phyloP scores from a whole-genome alignment of 169 alveolate species.

The Plasmodium fragile region DNA sequence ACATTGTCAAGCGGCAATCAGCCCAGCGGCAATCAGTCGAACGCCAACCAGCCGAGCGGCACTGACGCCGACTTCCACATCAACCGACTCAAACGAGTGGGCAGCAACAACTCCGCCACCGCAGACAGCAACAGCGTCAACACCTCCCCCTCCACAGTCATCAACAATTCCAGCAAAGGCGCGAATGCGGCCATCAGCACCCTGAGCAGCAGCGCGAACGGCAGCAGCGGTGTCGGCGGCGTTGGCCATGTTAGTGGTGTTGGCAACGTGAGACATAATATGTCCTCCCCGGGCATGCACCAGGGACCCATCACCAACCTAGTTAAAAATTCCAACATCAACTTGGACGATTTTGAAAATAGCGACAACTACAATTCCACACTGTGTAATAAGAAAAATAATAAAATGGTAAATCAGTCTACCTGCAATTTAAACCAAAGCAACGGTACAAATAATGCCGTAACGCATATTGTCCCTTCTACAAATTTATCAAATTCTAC shows the following conservation, averaged over 20 bases:
- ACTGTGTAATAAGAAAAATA: slow-evolving; percentile 19
- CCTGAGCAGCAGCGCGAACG: not conserved
- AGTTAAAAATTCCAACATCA: slow-evolving; percentile 29
- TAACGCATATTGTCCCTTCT: slow-evolving; percentile 21
- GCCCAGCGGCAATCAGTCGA: not conserved
- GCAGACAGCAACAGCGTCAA: slow-evolving; percentile 5
- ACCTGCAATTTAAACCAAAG: slow-evolving; percentile 50
- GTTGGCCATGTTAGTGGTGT: not conserved
- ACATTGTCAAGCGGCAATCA: not conserved
- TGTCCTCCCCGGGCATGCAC: slow-evolving; percentile 14
- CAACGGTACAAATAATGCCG: slow-evolving; percentile 21
- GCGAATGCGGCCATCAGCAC: not conserved
- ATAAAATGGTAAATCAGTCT: slow-evolving; percentile 29
- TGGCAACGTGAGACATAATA: slow-evolving; percentile 20
- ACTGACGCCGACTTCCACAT: not conserved
- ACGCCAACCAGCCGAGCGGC: not conserved
- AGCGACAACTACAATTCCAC: slow-evolving; percentile 19
- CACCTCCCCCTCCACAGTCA: not conserved
- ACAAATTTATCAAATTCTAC: slow-evolving; percentile 2
- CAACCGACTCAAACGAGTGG: slow-evolving; percentile 6
- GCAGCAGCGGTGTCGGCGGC: not conserved
- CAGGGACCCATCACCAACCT: slow-evolving; percentile 26
- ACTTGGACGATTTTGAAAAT: slow-evolving; percentile 44
- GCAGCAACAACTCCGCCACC: slow-evolving; percentile 23
- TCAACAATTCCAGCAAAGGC: not conserved